A percentile compares a stretch with the other conserved stretches of the same genome.
These are phyloP conservation scores for Inonotus obliquus DNA, from an alignment of 1,284 basidiomycete genomes.

Conservation along the genomic window DNA sequence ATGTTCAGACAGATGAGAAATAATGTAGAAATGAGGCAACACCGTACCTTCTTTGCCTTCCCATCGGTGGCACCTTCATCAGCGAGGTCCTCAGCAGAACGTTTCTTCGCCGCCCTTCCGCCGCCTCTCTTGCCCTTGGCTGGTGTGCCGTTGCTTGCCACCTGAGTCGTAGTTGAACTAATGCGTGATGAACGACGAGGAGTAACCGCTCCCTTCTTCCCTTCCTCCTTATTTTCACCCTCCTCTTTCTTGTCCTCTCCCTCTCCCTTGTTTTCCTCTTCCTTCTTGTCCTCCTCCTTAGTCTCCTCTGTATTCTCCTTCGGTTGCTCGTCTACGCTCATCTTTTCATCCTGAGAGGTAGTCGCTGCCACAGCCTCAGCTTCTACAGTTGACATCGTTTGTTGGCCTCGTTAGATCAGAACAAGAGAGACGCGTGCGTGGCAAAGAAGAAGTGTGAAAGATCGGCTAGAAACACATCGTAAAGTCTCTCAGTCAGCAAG, in stretches of 20 bases:
- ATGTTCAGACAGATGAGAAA: background rate
- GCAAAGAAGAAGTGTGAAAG: background rate
- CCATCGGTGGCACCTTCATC: slow-evolving; percentile 28
- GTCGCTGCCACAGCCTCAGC: background rate
- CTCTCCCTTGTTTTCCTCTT: background rate
- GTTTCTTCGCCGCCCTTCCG: slow-evolving; percentile 21
- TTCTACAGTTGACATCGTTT: background rate
- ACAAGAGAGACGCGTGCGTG: background rate
- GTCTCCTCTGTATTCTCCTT: background rate
- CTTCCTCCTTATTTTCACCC: background rate
- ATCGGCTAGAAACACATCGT: background rate
- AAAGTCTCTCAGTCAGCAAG: background rate
- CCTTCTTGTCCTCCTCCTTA: background rate
- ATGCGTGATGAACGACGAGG: slow-evolving; percentile 20
- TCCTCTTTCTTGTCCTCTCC: background rate
- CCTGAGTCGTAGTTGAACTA: slow-evolving; percentile 16
- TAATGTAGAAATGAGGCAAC: background rate
- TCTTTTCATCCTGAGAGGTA: background rate
- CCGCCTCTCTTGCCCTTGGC: slow-evolving; percentile 17
- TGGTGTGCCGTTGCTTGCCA: slow-evolving; percentile 17
- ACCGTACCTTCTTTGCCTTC: slow-evolving; percentile 4
- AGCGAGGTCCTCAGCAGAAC: slow-evolving; percentile 22
- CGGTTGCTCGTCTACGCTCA: background rate
- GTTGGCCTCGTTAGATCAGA: background rate
- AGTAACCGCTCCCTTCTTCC: background rate